Base-by-base conservation (phyloP, 2,329 filamentous ascomycete genomes). In the Aspergillus quadricinctus region DNA sequence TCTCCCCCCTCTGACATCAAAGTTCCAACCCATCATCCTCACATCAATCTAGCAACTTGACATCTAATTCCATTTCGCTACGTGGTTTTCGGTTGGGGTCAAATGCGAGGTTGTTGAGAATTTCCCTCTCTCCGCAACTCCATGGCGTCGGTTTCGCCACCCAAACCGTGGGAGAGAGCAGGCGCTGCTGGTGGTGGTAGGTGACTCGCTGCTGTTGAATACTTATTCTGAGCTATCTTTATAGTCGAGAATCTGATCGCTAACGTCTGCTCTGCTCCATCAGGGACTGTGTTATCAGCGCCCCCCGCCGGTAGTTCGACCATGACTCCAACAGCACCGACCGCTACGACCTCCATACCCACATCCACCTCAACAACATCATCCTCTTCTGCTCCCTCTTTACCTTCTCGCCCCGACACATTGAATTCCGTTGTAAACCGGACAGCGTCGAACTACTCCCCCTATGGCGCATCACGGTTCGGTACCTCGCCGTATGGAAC, bases 101-200 rank as follows among this genome's bases (percentile, higher is more conserved):
- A 23, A 55, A 74, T 73, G 70, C 65, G 56, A 67, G 57, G 54
- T 58, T 64, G 59, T 54, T 69, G 62, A 68, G 56, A 60, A 53
- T 54, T 56, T 46, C 49, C 54, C 55, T 49, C 53, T 57, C 54
- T 57, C 58, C 58, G 57, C 57, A 56, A 64, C 61, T 61, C 65
- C 62, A 85, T 85, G 82, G 81, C 82, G 68, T 78, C 81, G 63
- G 78, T 79, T 62, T 97, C 93, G 75, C 94, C 94, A 71, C 94
- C 94, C 55, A 99, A 99, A 78, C 94, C 94, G 49, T 99, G 94
- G 94, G 94, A 99, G 78, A 85, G 88, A 74, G 83, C 87, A 63
- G 88, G 88, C 75, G 80, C 80, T 64, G 70, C 78, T 63, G 70
- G 79, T 69, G 75, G 83, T 70, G 75, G 83, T 86, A 77, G 68